Conservation (phyloP, 306 rosid species). For the Prunus fruticosa region DNA sequence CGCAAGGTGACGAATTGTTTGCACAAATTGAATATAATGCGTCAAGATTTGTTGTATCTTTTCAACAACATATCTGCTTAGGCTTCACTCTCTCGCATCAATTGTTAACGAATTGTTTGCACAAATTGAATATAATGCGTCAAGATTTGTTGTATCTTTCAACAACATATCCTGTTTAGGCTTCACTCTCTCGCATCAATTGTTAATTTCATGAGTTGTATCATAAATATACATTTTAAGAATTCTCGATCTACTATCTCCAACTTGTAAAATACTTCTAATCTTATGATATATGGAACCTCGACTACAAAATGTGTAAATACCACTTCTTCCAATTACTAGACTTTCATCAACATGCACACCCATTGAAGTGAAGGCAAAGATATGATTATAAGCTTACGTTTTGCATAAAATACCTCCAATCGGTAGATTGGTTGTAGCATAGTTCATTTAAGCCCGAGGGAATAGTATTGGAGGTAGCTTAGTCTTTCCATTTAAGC, state of each 20-base stretch:
- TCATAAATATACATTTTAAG: neutral
- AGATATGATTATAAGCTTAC: neutral
- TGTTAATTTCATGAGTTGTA: no score
- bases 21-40: neutral
- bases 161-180: no score
- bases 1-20: neutral
- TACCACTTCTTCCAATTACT: neutral
- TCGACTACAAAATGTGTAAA: neutral
- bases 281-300: neutral
- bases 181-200: neutral
- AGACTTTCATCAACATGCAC: neutral
- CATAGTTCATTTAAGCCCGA: neutral
- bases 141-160: no score
- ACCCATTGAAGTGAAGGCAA: neutral
- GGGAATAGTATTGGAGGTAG: neutral
- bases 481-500: neutral
- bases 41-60: neutral
- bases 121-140: no score
- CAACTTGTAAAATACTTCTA: neutral
- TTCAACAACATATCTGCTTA: neutral
- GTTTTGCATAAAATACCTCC: neutral
- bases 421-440: rapidly evolving
- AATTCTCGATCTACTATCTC: neutral
- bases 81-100: neutral
- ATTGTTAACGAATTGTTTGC: no score